A percentile compares a stretch with the other conserved stretches of the same genome.
phyloP scores from a whole-genome alignment of 306 rosid species.

The Albizia julibrissin region DNA sequence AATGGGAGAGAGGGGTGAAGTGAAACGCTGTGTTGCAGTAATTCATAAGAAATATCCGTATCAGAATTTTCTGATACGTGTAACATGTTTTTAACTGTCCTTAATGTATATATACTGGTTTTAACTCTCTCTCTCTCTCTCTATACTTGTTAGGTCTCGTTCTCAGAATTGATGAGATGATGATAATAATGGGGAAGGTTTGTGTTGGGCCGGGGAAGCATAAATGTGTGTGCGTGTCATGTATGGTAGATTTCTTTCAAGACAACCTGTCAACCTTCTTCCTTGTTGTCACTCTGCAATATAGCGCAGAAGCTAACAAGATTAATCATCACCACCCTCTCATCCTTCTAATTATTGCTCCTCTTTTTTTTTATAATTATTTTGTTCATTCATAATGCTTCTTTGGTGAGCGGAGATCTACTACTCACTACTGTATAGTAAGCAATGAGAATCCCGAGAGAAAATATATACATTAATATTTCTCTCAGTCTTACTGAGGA shows the following conservation, averaged over 20 bases:
- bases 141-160: neutral
- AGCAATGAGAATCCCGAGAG: neutral
- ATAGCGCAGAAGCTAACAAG: neutral
- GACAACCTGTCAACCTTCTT: constrained; percentile 9
- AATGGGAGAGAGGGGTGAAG: neutral
- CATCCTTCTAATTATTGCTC: neutral
- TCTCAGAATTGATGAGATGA: neutral
- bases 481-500: neutral
- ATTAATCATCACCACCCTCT: neutral
- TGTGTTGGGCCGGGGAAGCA: neutral
- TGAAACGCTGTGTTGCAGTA: neutral
- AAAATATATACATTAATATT: neutral
- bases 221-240: neutral
- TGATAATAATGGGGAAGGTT: neutral
- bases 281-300: neutral
- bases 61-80: too few relatives aligned
- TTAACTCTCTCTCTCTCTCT: too few relatives aligned
- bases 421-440: neutral
- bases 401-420: neutral
- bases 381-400: neutral
- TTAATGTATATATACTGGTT: too few relatives aligned
- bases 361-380: neutral
- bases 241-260: neutral
- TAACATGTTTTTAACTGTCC: too few relatives aligned
- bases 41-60: neutral